Conservation (phyloP, 1,284 basidiomycete genomes). For the Puccinia coronata region DNA sequence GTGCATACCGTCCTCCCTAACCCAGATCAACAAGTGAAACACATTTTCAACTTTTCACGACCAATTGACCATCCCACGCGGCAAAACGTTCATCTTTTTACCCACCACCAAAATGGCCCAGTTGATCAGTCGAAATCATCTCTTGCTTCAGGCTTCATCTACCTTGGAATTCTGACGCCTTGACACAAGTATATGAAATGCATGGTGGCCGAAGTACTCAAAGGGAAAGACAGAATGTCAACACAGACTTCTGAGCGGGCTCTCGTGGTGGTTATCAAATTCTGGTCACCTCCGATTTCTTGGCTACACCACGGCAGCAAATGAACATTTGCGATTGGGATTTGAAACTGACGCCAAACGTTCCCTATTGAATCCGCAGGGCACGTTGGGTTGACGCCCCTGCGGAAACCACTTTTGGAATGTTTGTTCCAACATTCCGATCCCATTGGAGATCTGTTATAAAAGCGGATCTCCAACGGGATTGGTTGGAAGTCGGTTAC, state of each 20-base stretch:
- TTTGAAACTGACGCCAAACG: too few species aligned
- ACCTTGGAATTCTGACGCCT: conserved; percentile 60
- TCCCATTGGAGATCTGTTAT: too few species aligned
- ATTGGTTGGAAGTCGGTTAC: too few species aligned
- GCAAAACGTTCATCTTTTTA: conserved; percentile 84
- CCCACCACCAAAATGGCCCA: conserved; percentile 85
- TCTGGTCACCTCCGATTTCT: conserved; percentile 61
- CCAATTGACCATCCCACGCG: conserved; percentile 68
- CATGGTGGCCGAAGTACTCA: conserved; percentile 81
- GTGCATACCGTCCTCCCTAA: conserved; percentile 73
- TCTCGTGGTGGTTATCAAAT: conserved; percentile 53
- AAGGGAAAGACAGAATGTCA: conserved; percentile 67
- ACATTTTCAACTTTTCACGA: conserved; percentile 83
- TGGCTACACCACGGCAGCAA: too few species aligned
- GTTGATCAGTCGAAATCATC: conserved; percentile 70
- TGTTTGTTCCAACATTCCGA: too few species aligned
- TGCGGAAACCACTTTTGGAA: too few species aligned
- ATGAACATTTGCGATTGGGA: too few species aligned
- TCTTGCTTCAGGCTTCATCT: conserved; percentile 57
- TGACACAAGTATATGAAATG: conserved; percentile 74
- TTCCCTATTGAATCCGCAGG: too few species aligned
- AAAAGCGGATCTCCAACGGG: too few species aligned
- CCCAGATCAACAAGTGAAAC: conserved; percentile 73
- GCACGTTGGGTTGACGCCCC: too few species aligned
- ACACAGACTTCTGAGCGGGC: conserved; percentile 70